phyloP scores from a whole-genome alignment of 1,284 basidiomycete genomes.

The Golubevia sp. region DNA sequence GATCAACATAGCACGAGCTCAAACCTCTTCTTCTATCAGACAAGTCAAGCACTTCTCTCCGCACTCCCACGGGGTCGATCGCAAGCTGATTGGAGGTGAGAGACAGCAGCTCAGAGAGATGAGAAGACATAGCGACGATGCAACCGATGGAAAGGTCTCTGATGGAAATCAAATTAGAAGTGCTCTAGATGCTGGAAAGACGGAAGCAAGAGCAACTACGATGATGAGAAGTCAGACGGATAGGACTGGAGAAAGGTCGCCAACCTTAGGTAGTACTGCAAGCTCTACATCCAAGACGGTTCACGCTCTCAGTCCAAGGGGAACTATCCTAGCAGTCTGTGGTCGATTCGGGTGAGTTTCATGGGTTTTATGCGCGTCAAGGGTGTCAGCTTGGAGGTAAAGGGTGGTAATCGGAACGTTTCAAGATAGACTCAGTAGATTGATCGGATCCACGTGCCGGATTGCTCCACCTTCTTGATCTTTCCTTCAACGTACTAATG shows the following conservation, averaged over 20 bases:
- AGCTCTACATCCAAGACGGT: slow-evolving; percentile 40
- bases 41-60: not conserved
- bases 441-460: no score
- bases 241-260: slow-evolving; percentile 22
- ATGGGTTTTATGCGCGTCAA: no score
- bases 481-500: not conserved
- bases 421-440: no score
- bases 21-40: slow-evolving; percentile 6
- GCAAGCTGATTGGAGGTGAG: not conserved
- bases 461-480: not conserved
- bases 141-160: slow-evolving; percentile 13
- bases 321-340: no score
- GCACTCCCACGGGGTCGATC: not conserved
- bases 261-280: slow-evolving; percentile 27
- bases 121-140: slow-evolving; percentile 18
- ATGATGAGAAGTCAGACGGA: slow-evolving; percentile 16
- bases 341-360: no score
- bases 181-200: no score
- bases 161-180: not conserved
- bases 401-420: no score
- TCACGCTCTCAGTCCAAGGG: slow-evolving; percentile 22
- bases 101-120: slow-evolving; percentile 6
- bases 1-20: slow-evolving; percentile 18
- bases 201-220: no score
- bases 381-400: no score